Percentiles rank a stretch among this genome's conserved stretches.
Conservation (phyloP, 2,329 filamentous ascomycete genomes). For the Metarhizium guizhouense region DNA sequence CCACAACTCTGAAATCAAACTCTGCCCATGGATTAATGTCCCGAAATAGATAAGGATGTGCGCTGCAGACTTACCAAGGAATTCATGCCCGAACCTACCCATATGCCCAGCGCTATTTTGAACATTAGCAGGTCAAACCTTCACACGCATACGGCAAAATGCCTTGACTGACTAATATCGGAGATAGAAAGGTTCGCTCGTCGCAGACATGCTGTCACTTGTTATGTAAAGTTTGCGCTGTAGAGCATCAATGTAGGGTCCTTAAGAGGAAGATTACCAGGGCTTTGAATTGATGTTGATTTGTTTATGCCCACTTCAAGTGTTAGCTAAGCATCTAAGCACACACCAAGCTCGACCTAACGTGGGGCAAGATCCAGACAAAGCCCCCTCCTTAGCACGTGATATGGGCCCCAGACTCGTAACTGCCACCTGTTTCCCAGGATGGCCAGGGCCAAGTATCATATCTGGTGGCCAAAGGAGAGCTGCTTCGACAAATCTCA, state of each 20-base stretch:
- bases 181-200: constrained; percentile 83
- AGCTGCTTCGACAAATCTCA: constrained; percentile 14
- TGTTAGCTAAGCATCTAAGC: background rate
- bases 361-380: background rate
- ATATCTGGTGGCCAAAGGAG: constrained; percentile 11
- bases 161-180: constrained; percentile 77
- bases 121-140: background rate
- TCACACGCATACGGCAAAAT: background rate
- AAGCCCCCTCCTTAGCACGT: constrained; percentile 1
- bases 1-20: constrained; percentile 90
- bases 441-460: background rate
- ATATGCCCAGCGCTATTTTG: constrained; percentile 80
- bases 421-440: constrained; percentile 7
- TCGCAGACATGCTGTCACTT: constrained; percentile 45
- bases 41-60: background rate
- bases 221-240: background rate
- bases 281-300: too few species aligned
- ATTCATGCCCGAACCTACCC: constrained; percentile 95
- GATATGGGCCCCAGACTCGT: background rate
- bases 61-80: constrained; percentile 56
- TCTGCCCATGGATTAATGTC: constrained; percentile 44
- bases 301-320: background rate
- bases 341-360: background rate
- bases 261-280: too few species aligned
- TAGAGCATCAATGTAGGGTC: background rate